A percentile compares a stretch with the other conserved stretches of the same genome.
Conservation (phyloP, 441 rosid species). For the Adansonia grandidieri region DNA sequence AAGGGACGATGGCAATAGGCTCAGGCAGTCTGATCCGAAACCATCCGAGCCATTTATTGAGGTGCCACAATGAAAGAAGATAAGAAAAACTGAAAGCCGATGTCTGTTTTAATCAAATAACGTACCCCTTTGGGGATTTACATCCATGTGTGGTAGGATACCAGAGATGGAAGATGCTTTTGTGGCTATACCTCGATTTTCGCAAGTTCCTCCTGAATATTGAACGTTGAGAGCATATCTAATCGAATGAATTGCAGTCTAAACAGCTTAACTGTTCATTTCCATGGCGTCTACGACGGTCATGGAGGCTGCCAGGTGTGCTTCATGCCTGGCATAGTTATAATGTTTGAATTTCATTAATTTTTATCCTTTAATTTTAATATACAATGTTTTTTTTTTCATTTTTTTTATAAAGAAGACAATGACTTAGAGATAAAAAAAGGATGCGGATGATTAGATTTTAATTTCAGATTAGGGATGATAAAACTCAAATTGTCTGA, state of each 20-base stretch:
- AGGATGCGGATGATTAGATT: too few relatives aligned
- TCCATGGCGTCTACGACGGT: conserved; percentile 73
- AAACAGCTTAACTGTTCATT: conserved; percentile 46
- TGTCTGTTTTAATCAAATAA: conserved; percentile 47
- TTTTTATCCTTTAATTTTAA: too few relatives aligned
- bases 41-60: conserved; percentile 30
- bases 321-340: neutral
- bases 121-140: conserved; percentile 58
- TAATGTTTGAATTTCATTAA: too few relatives aligned
- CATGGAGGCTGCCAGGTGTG: conserved; percentile 72
- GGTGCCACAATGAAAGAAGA: conserved; percentile 36
- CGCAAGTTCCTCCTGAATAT: conserved; percentile 12
- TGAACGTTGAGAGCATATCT: conserved; percentile 38
- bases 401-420: too few relatives aligned
- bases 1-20: conserved; percentile 29
- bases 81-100: conserved; percentile 44
- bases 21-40: conserved; percentile 26
- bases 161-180: conserved; percentile 81
- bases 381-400: too few relatives aligned
- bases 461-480: too few relatives aligned
- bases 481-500: too few relatives aligned
- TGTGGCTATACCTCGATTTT: conserved; percentile 5
- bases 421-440: too few relatives aligned
- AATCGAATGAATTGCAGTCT: conserved; percentile 38
- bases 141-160: conserved; percentile 63